Evolutionary conservation across 2,329 filamentous ascomycete species (phyloP).

Genomic region (Phyllosticta ampelicida): DNA sequence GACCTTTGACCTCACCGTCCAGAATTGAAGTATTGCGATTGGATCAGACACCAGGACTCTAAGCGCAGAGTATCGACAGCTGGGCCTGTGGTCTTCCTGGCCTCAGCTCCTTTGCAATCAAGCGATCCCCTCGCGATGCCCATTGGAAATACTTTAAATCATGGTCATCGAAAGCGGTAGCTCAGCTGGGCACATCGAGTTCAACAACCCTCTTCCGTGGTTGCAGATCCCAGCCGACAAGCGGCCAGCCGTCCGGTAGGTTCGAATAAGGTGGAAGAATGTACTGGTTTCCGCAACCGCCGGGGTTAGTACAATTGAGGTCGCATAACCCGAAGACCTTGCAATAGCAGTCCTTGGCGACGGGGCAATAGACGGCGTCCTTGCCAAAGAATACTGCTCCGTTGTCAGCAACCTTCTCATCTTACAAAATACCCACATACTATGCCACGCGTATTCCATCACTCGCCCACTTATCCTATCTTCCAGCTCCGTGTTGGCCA

Average conservation of each 20-base stretch:
- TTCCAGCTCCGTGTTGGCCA: constrained; percentile 34
- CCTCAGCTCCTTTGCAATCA: too few species aligned
- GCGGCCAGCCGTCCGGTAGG: constrained; percentile 53
- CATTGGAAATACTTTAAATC: not conserved
- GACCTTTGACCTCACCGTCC: too few species aligned
- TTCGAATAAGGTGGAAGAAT: constrained; percentile 46
- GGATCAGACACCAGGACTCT: too few species aligned
- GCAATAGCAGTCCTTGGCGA: constrained; percentile 53
- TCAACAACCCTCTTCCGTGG: constrained; percentile 16
- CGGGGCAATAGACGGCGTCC: constrained; percentile 46
- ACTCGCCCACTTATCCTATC: constrained; percentile 43
- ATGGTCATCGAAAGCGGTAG: not conserved
- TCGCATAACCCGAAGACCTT: constrained; percentile 53
- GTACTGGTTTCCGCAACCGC: constrained; percentile 48
- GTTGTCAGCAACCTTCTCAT: not conserved
- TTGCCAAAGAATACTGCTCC: constrained; percentile 28
- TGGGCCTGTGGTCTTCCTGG: too few species aligned
- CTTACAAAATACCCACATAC: constrained; percentile 25
- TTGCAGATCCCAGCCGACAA: constrained; percentile 41
- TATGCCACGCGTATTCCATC: constrained; percentile 51
- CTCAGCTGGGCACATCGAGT: constrained; percentile 1
- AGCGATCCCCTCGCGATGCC: not conserved
- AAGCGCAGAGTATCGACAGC: too few species aligned
- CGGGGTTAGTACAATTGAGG: constrained; percentile 29
- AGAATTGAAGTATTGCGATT: too few species aligned